Base-by-base conservation (phyloP, 2,329 filamentous ascomycete genomes). In the Didymella exigua region DNA sequence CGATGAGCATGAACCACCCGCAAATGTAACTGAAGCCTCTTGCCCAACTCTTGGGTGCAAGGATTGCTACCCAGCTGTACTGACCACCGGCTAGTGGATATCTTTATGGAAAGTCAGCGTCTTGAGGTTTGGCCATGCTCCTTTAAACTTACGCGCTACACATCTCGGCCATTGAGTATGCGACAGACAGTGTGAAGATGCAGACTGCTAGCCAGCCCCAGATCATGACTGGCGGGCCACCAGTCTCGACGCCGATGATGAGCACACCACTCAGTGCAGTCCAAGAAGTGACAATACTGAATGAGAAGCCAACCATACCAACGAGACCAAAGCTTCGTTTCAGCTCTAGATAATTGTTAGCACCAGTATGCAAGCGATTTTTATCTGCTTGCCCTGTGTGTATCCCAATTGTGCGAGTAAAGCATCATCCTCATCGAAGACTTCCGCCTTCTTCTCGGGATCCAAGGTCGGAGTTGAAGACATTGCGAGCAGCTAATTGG, bases 281-380 rank as follows among this genome's bases (percentile, higher is more conserved):
- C 83, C 83, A 86, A 65, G 76, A 81, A 27, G 83, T 85, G 37
- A 86, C 81, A 40, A 86, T 82, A 52, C 77, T 81, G 68, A 86
- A 86, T 40, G 78, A 80, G 70, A 86, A 86, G 1, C 82, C 83
- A 29, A 86, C 77, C 81, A 86, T 86, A 30, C 82, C 82, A 24
- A 52, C 34, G 9, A 52, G 49, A 19, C 49, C 49, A 11, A 52
- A 52, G 49, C 40, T 81, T 8, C 83, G 80, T 66, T 83, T 84
- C 60, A 86, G 77, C 68, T 86, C 82, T 82, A 49, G 1, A 23
- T 1, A 1, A 11, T 21, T 26, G 34, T 65, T 36, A 60, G 54
- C 18, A 44, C 55, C 38, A 56, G 43, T n/a, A 21, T 9, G 11
- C n/a, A 36, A 11, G 19, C 19, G 8, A 4, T 5, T 0, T 2